Evolutionary conservation across 257 asterid species (phyloP).

Genomic region (Nicotiana tomentosiformis): DNA sequence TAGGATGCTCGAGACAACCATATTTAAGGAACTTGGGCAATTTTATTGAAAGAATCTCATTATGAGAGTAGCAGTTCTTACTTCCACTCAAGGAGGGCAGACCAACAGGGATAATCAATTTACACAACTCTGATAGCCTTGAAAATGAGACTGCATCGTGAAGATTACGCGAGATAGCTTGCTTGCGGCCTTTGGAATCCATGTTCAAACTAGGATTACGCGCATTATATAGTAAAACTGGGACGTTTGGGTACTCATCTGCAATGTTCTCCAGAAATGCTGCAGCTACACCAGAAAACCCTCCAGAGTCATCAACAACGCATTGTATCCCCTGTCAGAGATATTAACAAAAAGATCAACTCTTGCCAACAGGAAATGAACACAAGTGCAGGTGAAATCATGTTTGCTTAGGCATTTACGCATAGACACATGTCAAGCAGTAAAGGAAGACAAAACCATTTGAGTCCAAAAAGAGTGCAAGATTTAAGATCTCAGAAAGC

Average conservation of each 20-base stretch:
- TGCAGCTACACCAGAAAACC: conserved; percentile 84
- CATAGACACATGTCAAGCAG: not conserved
- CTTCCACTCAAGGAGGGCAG: conserved; percentile 65
- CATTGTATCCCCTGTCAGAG: conserved; percentile 75
- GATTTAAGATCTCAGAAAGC: not conserved
- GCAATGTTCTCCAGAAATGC: conserved; percentile 81
- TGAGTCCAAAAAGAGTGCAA: not conserved
- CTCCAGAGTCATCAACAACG: conserved; percentile 75
- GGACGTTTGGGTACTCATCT: conserved; percentile 82
- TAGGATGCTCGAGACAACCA: not conserved
- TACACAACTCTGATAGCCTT: conserved; percentile 61
- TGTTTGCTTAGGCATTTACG: not conserved
- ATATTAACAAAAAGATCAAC: not conserved
- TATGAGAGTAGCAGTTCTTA: conserved; percentile 32
- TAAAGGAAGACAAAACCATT: not conserved
- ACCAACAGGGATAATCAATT: conserved; percentile 80
- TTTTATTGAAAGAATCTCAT: conserved; percentile 6
- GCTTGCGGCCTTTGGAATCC: conserved; percentile 46
- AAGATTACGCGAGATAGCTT: conserved; percentile 44
- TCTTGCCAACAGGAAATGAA: not conserved
- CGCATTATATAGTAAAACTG: conserved; percentile 66
- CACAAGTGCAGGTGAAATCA: conserved; percentile 1
- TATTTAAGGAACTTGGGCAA: not conserved
- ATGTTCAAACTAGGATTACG: conserved; percentile 41
- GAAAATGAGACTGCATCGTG: conserved; percentile 87